Evolutionary conservation across 176 grass and related monocot genomes (phyloP).

Genomic region (Thinopyrum elongatum): DNA sequence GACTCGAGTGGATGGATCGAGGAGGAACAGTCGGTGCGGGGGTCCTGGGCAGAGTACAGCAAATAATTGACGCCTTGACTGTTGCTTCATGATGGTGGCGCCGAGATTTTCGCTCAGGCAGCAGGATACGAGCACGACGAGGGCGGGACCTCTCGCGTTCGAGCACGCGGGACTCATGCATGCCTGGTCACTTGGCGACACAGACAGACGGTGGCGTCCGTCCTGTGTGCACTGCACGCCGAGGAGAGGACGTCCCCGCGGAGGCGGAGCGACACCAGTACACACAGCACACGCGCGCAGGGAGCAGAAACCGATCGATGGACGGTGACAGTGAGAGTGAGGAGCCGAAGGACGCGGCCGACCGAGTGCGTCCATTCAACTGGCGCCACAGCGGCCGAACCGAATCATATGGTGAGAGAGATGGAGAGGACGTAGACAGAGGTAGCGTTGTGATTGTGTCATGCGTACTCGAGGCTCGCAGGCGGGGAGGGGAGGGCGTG

Average conservation of each 20-base stretch:
- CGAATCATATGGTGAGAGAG: constrained; percentile 43
- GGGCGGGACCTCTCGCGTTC: not conserved
- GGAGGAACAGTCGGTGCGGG: not conserved
- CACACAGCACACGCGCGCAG: not conserved
- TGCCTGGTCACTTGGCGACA: not conserved
- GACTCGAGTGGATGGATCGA: not conserved
- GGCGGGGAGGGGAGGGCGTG: not conserved
- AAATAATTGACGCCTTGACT: constrained; percentile 31
- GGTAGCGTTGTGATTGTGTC: not conserved
- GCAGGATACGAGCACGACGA: not conserved
- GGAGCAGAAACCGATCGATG: not conserved
- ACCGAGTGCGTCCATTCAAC: constrained; percentile 17
- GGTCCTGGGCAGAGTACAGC: not conserved
- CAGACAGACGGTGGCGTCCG: too few species aligned
- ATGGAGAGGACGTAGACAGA: not conserved
- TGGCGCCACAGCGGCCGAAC: not conserved
- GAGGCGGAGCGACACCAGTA: not conserved
- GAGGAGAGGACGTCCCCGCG: not conserved
- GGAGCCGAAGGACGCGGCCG: not conserved
- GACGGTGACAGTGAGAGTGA: not conserved
- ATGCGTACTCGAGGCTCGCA: constrained; percentile 1
- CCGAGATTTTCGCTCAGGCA: not conserved
- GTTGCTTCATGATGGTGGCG: not conserved
- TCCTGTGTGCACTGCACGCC: not conserved
- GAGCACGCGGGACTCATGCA: not conserved